phyloP scores from a whole-genome alignment of 2,329 filamentous ascomycete genomes.

The Achaetomium macrosporum region DNA sequence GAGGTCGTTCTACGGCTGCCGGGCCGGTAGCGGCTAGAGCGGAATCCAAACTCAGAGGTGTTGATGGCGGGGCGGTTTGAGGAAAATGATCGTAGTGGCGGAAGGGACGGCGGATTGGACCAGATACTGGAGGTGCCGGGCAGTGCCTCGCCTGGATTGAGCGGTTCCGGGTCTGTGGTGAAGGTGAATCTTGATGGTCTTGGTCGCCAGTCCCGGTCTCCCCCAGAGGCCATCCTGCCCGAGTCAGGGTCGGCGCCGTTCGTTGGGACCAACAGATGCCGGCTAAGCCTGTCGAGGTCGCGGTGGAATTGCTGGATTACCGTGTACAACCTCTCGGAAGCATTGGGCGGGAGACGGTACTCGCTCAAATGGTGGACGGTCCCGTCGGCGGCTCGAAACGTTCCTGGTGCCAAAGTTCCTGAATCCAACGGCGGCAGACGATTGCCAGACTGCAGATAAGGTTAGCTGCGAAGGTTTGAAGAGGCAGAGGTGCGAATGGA shows the following conservation, averaged over 20 bases:
- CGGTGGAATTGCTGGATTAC: constrained; percentile 38
- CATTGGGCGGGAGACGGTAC: constrained; percentile 34
- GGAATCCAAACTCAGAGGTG: constrained; percentile 19
- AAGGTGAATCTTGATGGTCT: constrained; percentile 22
- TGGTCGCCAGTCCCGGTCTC: constrained; percentile 31
- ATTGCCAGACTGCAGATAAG: constrained; percentile 28
- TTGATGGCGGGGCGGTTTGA: constrained; percentile 26
- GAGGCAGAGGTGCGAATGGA: not conserved
- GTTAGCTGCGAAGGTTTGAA: not conserved
- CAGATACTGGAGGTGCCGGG: constrained; percentile 19
- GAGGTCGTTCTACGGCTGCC: constrained; percentile 20
- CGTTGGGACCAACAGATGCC: constrained; percentile 6
- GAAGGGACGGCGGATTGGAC: constrained; percentile 29
- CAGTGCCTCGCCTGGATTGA: constrained; percentile 19
- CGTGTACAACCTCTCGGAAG: constrained; percentile 39
- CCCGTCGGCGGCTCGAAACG: constrained; percentile 22
- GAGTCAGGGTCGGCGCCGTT: constrained; percentile 17
- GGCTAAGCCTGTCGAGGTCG: constrained; percentile 23
- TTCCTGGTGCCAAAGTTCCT: constrained; percentile 9
- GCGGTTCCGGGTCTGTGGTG: constrained; percentile 30
- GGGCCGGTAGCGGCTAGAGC: constrained; percentile 23
- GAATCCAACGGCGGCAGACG: constrained; percentile 10
- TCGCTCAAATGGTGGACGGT: constrained; percentile 29
- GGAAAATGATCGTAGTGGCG: constrained; percentile 33
- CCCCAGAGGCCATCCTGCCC: constrained; percentile 33